These are phyloP conservation scores for Plasmopara muralis DNA, from an alignment of 352 stramenopile genomes.

Conservation along the genomic window DNA sequence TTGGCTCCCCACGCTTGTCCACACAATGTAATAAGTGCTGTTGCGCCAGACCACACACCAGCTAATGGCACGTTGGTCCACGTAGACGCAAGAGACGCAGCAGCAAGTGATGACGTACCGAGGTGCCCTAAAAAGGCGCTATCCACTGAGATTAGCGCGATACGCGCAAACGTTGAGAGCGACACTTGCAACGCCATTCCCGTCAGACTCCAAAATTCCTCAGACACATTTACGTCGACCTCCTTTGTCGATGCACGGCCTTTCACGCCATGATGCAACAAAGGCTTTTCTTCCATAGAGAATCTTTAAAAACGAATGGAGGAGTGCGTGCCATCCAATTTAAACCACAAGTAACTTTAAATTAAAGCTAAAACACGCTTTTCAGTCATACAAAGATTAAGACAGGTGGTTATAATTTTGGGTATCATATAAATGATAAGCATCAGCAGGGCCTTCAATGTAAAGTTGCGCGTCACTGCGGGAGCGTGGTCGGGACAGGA, in stretches of 20 bases:
- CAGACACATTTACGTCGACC: slow-evolving; percentile 38
- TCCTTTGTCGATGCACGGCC: slow-evolving; percentile 16
- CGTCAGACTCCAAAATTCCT: slow-evolving; percentile 57
- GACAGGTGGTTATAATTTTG: too few relatives aligned
- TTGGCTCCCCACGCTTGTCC: slow-evolving; percentile 66
- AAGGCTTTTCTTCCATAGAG: slow-evolving; percentile 17
- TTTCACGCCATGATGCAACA: slow-evolving; percentile 9
- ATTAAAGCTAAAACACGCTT: slow-evolving; percentile 4
- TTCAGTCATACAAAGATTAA: too few relatives aligned
- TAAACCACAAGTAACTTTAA: slow-evolving; percentile 9
- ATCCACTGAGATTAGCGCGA: slow-evolving; percentile 73
- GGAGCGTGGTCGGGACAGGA: slow-evolving; percentile 19
- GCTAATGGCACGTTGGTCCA: slow-evolving; percentile 70
- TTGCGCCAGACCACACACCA: slow-evolving; percentile 60
- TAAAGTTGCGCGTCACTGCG: too few relatives aligned
- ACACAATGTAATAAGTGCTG: slow-evolving; percentile 71
- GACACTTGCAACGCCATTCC: slow-evolving; percentile 79
- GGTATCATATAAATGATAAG: too few relatives aligned
- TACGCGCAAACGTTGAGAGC: slow-evolving; percentile 67
- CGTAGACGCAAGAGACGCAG: slow-evolving; percentile 64
- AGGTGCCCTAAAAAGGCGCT: slow-evolving; percentile 72
- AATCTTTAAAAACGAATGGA: too few relatives aligned
- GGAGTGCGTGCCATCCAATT: too few relatives aligned
- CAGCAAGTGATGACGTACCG: slow-evolving; percentile 59
- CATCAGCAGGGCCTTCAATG: too few relatives aligned